Conservation (phyloP, 2,329 filamentous ascomycete genomes). For the Sporothrix globosa region DNA sequence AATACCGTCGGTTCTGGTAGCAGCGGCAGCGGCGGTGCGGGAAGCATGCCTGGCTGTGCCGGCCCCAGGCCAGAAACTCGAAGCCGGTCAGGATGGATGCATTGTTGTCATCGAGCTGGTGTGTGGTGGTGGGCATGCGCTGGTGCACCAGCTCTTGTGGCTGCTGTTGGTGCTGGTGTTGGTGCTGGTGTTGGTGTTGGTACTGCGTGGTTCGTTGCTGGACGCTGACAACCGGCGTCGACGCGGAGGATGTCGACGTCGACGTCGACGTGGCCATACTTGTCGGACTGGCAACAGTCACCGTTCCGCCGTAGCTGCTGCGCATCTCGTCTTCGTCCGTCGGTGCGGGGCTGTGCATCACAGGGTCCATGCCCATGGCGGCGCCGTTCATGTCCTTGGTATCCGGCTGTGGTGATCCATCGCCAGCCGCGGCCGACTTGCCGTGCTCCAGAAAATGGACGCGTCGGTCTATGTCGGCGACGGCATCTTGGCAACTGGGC, state of each 20-base stretch:
- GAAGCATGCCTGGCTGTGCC: slow-evolving; percentile 43
- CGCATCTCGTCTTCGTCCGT: slow-evolving; percentile 16
- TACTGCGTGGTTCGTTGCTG: no score
- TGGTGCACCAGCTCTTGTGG: not conserved
- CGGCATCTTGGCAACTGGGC: not conserved
- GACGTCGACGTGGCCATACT: not conserved
- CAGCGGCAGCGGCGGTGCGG: slow-evolving; percentile 43
- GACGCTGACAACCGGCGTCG: not conserved
- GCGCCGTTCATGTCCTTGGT: not conserved
- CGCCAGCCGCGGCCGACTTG: not conserved
- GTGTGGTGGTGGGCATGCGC: not conserved
- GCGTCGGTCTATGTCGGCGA: slow-evolving; percentile 31
- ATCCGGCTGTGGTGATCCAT: not conserved
- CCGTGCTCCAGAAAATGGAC: slow-evolving; percentile 33
- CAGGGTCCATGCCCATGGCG: not conserved
- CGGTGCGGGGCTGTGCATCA: slow-evolving; percentile 11
- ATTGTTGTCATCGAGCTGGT: slow-evolving; percentile 28
- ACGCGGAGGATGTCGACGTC: not conserved
- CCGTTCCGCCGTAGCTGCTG: slow-evolving; percentile 14
- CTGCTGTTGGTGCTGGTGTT: not conserved
- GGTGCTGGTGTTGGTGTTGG: no score
- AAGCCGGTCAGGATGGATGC: slow-evolving; percentile 41
- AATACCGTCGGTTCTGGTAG: slow-evolving; percentile 37
- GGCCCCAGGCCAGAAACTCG: slow-evolving; percentile 45
- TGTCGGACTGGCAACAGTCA: not conserved